Evolutionary conservation across 306 rosid species (phyloP).

Genomic region (Citrullus colocynthis): DNA sequence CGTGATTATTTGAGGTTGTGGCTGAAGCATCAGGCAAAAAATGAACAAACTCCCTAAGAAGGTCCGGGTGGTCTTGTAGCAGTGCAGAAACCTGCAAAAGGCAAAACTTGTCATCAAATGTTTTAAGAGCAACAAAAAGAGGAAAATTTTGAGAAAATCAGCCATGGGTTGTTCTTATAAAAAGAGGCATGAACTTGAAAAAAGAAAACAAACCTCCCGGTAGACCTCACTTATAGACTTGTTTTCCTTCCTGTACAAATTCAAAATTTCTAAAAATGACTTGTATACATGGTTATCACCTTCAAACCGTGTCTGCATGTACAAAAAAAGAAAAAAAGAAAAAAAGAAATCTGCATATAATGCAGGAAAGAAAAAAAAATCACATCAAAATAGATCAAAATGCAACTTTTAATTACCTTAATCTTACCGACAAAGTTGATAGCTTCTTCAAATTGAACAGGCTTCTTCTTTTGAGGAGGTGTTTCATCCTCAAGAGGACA

Average conservation of each 20-base stretch:
- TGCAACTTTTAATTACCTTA: slow-evolving; percentile 39
- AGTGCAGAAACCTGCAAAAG: slow-evolving; percentile 59
- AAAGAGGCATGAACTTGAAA: not conserved
- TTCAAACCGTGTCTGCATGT: slow-evolving; percentile 71
- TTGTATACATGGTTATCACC: slow-evolving; percentile 79
- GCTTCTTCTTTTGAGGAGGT: slow-evolving; percentile 77
- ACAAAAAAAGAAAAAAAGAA: not conserved
- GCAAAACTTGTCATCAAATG: not conserved
- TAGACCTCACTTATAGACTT: slow-evolving; percentile 86
- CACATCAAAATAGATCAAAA: not conserved
- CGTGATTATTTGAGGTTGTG: slow-evolving; percentile 48
- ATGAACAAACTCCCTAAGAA: slow-evolving; percentile 82
- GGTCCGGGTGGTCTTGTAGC: slow-evolving; percentile 65
- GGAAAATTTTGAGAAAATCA: not conserved
- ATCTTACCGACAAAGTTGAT: slow-evolving; percentile 94
- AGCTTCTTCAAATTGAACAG: slow-evolving; percentile 93
- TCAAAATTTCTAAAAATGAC: slow-evolving; percentile 88
- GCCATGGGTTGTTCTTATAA: not conserved
- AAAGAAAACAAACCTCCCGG: slow-evolving; percentile 43
- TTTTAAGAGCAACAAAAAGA: not conserved
- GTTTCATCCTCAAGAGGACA: slow-evolving; percentile 53
- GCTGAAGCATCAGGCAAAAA: slow-evolving; percentile 81
- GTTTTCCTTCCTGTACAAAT: slow-evolving; percentile 95
- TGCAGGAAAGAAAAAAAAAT: slow-evolving; percentile 5
- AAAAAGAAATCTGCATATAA: not conserved